Evolutionary conservation across 371 early-diverging fungal genomes (phyloP), one percentile per base, ranked within the genome.

Genomic region (Mucor piriformis): DNA sequence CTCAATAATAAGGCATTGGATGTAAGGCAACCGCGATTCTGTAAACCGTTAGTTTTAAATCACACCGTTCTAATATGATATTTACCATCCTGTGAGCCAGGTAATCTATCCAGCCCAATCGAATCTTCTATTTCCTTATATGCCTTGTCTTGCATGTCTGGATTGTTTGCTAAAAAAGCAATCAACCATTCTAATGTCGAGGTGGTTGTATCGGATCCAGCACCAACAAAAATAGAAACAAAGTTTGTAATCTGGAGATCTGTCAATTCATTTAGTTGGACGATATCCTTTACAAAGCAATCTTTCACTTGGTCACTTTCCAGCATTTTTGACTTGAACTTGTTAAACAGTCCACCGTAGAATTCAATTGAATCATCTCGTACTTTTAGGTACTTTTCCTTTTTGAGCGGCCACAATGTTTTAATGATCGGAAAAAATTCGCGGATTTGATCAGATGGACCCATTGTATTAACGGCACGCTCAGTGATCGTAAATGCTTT

Each of bases 1-100:
- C 61, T 82, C 83, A 12, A 66, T 33, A n/a, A 82, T 71, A 18
- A 80, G 73, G 43, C 79, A 78, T 57, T 80, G 83, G 2, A 80
- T 38, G 58, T 70, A 79, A 2, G 66, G 72, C 13, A 80, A 50
- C 0, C 54, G 27, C 0, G 38, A n/a, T 25, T 77, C 76, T 77
- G 53, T 34, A 29, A 37, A 43, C 10, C 25, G 32, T 6, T n/a
- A 7, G 21, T 20, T 27, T 32, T 11, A 27, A 15, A 24, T 3
- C n/a, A 52, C 12, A 24, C 23, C 3, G 13, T 37, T 21, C 38
- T n/a, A n/a, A 18, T 33, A 20, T 37, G 32, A 33, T n/a, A 32
- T 56, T 57, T 70, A 74, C 76, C 77, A 60, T 81, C 74, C 2
- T 60, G 44, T 32, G 59, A 46, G 15, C 23, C 42, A n/a, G 81